Evolutionary conservation across 2,329 filamentous ascomycete genomes (phyloP), one percentile per base, ranked within the genome.

Genomic region (Ploettnerulaceae sp.): DNA sequence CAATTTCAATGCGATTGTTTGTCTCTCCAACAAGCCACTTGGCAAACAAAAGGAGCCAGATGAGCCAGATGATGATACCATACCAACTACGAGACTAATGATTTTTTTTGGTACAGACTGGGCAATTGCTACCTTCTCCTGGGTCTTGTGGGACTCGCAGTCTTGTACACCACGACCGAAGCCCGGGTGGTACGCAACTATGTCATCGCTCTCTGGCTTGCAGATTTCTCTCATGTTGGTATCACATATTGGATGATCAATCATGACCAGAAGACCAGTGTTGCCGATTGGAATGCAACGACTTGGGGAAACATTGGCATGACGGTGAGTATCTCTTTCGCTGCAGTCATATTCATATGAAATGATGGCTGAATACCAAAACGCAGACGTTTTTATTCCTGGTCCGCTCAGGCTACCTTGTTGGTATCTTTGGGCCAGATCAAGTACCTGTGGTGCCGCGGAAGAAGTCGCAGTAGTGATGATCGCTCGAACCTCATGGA

Each of bases 301-400:
- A 76, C 81, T n/a, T 86, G 80, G 78, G 85, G 84, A 2, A 89
- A 89, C 58, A 71, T 89, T 52, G 81, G 75, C 6, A 72, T 74
- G 39, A 87, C 84, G 20, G 75, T 81, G 57, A 67, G 53, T 28
- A 29, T 21, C 5, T 39, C 14, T 28, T n/a, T 6, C 3, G 5
- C 18, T n/a, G 11, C 11, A 24, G 26, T 41, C 21, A 8, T 32
- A 8, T 31, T 24, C n/a, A 9, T 31, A 7, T 37, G 25, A 18
- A 18, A 25, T 14, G 12, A 21, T 15, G 8, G 8, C n/a, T 40
- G n/a, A 11, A 12, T 33, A 15, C 18, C 4, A 28, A 20, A 45
- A 34, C 22, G 15, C 15, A 78, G 75, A 49, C 65, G 0, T 76
- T 78, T 43, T 66, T 86, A 22, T 79, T 79, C 45, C 43, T 74